Evolutionary conservation across 495 filamentous ascomycete species (phyloP), one percentile per base, ranked within the genome.

Genomic region (Letharia columbiana): DNA sequence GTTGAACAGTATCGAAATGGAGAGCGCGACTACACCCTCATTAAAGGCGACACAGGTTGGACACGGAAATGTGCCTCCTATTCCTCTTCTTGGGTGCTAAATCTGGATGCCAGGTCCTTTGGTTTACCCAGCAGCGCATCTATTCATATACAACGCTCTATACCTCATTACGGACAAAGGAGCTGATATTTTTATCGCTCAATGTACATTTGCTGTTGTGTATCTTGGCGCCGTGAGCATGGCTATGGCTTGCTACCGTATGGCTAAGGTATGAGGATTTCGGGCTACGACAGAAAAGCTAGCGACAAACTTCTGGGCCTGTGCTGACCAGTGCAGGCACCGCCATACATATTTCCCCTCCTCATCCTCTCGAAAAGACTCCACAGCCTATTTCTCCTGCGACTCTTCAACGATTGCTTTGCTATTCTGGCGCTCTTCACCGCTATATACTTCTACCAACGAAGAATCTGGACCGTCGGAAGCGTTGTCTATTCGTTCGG

Each of bases 401-500:
- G 94, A 23, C 85, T 92, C 70, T 98, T 98, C 82, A 98, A 98
- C 77, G 94, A 98, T 80, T 87, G 91, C 65, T 88, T 95, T 70
- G 91, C 92, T 11, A 81, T 89, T 37, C 79, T 92, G 64, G 87
- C 88, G 63, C 84, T 98, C 71, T 97, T 89, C 82, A 70, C 87
- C 40, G 86, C 91, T 35, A 88, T 97, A 50, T 91, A 87, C 72
- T 75, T 83, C 49, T 89, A 89, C 72, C 88, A 96, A 76, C 79
- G 79, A 62, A 81, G 86, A 18, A 74, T 82, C 28, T 97, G 89
- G 86, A 84, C 86, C 13, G 63, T 86, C 1, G 94, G 85, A 5
- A 89, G 87, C 50, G 71, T 89, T 10, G 75, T 83, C 23, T 98
- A 90, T 79, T 89, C 89, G 35, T 78, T 82, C 69, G 92, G 90